Evolutionary conservation across 2,329 filamentous ascomycete species (phyloP).

Genomic region (Ophiosphaerella herpotricha): DNA sequence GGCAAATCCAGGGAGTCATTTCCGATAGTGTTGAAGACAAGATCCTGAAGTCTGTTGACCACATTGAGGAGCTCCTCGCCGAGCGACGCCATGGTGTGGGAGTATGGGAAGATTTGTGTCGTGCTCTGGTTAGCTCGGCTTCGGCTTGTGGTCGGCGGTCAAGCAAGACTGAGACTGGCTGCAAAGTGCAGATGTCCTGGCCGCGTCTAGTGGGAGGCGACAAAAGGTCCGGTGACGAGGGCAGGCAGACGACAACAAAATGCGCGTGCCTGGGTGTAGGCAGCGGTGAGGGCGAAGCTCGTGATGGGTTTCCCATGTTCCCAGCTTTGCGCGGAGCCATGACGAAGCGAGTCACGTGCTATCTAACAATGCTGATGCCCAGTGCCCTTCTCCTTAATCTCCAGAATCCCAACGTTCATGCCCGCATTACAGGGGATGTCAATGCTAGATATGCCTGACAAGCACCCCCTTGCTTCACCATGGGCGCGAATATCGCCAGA

Average conservation of each 20-base stretch:
- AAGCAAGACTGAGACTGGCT: constrained; percentile 25
- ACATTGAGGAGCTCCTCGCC: constrained; percentile 93
- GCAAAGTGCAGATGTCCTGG: constrained; percentile 4
- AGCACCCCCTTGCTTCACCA: background rate
- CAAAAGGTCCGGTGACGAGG: constrained; percentile 8
- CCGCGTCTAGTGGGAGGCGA: constrained; percentile 9
- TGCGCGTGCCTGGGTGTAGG: constrained; percentile 6
- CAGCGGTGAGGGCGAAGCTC: constrained; percentile 25
- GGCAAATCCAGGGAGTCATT: constrained; percentile 97
- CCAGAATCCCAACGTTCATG: constrained; percentile 8
- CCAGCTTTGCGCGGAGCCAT: constrained; percentile 24
- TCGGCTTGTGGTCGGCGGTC: constrained; percentile 28
- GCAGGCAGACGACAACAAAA: background rate
- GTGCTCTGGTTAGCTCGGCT: constrained; percentile 25
- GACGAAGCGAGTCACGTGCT: background rate
- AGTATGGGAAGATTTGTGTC: constrained; percentile 9
- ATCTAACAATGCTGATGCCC: too few species aligned
- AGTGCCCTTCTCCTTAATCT: constrained; percentile 30
- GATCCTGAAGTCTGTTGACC: constrained; percentile 97
- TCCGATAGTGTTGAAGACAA: constrained; percentile 99
- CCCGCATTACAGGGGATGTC: constrained; percentile 30
- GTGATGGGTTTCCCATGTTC: constrained; percentile 31
- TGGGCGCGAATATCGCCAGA: too few species aligned
- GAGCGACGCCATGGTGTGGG: constrained; percentile 77
- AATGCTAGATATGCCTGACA: background rate